Evolutionary conservation across 2,329 filamentous ascomycete species (phyloP).

Genomic region (Sclerotiophoma versabilis): DNA sequence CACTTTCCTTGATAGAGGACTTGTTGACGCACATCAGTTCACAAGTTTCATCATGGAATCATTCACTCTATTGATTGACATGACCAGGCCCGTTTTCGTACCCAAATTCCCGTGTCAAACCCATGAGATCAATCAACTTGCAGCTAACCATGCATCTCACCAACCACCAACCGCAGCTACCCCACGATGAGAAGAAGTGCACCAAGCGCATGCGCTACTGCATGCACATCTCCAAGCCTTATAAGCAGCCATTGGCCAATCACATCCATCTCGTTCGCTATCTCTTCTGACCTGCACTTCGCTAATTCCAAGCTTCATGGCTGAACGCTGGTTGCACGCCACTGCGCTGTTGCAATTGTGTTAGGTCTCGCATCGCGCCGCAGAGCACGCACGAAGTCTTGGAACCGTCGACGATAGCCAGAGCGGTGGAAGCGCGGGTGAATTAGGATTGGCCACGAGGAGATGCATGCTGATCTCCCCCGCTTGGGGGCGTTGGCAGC

Average conservation of each 20-base stretch:
- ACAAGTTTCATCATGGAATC: neutral
- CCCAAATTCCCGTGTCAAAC: constrained; percentile 2
- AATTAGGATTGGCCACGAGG: neutral
- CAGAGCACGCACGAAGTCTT: neutral
- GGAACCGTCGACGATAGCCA: neutral
- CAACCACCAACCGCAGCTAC: constrained; percentile 16
- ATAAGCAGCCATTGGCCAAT: constrained; percentile 9
- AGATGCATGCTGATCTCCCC: constrained; percentile 10
- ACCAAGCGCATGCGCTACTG: constrained; percentile 11
- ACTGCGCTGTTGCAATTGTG: neutral
- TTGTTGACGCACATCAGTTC: neutral
- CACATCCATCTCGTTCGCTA: neutral
- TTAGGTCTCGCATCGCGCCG: neutral
- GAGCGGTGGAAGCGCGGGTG: neutral
- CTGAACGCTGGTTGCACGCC: neutral
- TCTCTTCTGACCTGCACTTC: constrained; percentile 2
- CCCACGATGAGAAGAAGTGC: constrained; percentile 16
- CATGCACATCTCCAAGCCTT: constrained; percentile 16
- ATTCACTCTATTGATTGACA: neutral
- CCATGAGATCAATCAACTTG: neutral
- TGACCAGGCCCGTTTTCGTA: neutral
- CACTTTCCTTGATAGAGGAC: constrained; percentile 5
- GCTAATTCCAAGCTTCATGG: neutral
- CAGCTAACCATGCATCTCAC: constrained; percentile 12
- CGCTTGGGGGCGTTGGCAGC: constrained; percentile 12